Evolutionary conservation across 1,284 basidiomycete species (phyloP), one percentile per base, ranked within the genome.

Genomic region (Xerocomus nothofagi): DNA sequence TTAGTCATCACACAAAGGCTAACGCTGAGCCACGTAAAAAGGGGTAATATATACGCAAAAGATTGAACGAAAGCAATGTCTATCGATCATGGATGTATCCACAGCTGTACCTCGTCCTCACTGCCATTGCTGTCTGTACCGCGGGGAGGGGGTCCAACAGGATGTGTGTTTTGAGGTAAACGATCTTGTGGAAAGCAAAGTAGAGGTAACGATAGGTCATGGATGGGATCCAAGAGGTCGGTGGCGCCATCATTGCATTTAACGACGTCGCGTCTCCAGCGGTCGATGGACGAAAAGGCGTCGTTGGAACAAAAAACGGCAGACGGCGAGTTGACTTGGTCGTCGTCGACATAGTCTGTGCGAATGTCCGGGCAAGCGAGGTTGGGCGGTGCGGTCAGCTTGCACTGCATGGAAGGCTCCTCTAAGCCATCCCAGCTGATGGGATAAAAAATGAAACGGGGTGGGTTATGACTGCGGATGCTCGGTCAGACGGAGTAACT

Each of bases 381-480:
- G 29, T 49, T 17, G 6, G 24, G 26, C 9, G 29, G 31, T n/a
- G 10, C 5, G 15, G 11, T 1, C 12, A 5, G 38, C 39, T 50
- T 49, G 31, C 27, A 18, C 17, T 45, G 42, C n/a, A 6, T 21
- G 20, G 32, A 24, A 33, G 40, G 39, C 26, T 47, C 49, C 9
- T 61, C 58, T 17, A 53, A 54, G 4, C 53, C 59, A 24, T 61
- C 59, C 59, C 59, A 63, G 27, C 61, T 63, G 34, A 61, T 62
- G 40, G 59, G 59, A 27, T 61, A 61, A 18, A 61, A 61, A 14
- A 61, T 61, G 44, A 61, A 61, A 24, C 51, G 59, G 11, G 50
- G 50, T 8, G 56, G 59, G n/a, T 50, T 38, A 33, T 57, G 39
- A 23, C 60, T 62, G 38, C 12, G 7, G n/a, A 24, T 21, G 39